Conservation (phyloP, 345 rosid species). For the Pistacia integerrima region DNA sequence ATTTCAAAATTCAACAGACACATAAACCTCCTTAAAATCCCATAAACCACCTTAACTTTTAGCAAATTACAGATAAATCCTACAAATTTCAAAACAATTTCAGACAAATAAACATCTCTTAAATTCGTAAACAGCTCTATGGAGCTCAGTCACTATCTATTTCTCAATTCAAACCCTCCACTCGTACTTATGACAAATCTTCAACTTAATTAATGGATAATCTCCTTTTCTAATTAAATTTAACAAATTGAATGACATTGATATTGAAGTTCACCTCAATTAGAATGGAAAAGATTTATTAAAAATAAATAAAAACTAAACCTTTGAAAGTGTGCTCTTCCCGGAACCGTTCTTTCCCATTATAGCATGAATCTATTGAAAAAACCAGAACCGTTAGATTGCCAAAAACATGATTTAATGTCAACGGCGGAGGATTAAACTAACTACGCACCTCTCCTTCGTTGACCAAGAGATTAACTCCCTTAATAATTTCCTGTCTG, state of each 20-base stretch:
- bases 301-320: constrained; percentile 4
- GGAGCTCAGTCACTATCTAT: not conserved
- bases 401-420: not conserved
- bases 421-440: not conserved
- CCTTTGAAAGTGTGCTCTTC: constrained; percentile 96
- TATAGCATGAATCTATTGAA: constrained; percentile 73
- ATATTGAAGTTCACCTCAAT: not conserved
- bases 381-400: constrained; percentile 3
- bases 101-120: too few species aligned
- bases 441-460: constrained; percentile 80
- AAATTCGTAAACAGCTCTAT: too few species aligned
- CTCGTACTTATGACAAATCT: too few species aligned
- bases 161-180: not conserved
- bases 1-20: not conserved
- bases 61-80: not conserved
- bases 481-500: constrained; percentile 82
- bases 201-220: too few species aligned
- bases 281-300: not conserved
- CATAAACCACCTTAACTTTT: not conserved
- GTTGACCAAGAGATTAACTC: constrained; percentile 66
- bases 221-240: too few species aligned
- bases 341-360: constrained; percentile 99
- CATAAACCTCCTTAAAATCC: not conserved
- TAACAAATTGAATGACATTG: too few species aligned
- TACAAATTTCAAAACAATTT: not conserved